phyloP scores from a whole-genome alignment of 164 flowering plant species.

The Cinnamomum micranthum region DNA sequence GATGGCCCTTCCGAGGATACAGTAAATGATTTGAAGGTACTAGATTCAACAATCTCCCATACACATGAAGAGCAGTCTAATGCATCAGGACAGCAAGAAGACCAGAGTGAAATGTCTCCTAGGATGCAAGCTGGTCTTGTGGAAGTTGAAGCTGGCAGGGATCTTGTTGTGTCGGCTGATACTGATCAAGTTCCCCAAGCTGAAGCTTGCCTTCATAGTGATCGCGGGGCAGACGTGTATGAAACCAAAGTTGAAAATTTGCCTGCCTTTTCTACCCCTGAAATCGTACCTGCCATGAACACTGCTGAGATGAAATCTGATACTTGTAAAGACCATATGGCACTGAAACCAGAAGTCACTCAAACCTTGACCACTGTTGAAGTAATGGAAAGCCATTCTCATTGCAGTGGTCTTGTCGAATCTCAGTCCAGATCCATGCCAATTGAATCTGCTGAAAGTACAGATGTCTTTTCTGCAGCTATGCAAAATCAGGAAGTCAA shows the following conservation, averaged over 20 bases:
- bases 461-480: constrained; percentile 8
- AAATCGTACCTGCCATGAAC: constrained; percentile 17
- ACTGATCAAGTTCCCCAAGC: neutral
- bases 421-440: constrained; percentile 5
- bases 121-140: neutral
- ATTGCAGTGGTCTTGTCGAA: constrained; percentile 2
- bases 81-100: neutral
- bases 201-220: neutral
- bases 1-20: constrained; percentile 7
- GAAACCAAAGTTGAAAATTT: constrained; percentile 5
- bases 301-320: constrained; percentile 21
- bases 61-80: constrained; percentile 6
- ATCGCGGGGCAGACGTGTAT: neutral
- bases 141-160: constrained; percentile 14
- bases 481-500: constrained; percentile 14
- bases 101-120: constrained; percentile 10
- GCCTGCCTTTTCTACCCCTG: constrained; percentile 20
- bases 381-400: neutral
- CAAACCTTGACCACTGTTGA: neutral
- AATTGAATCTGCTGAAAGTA: constrained; percentile 8
- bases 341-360: constrained; percentile 11
- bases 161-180: constrained; percentile 6
- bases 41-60: neutral
- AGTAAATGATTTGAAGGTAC: constrained; percentile 5
- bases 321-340: constrained; percentile 24